These are phyloP conservation scores for Pichia pseudocactophila DNA, from an alignment of 805 yeast species.

Conservation along the genomic window DNA sequence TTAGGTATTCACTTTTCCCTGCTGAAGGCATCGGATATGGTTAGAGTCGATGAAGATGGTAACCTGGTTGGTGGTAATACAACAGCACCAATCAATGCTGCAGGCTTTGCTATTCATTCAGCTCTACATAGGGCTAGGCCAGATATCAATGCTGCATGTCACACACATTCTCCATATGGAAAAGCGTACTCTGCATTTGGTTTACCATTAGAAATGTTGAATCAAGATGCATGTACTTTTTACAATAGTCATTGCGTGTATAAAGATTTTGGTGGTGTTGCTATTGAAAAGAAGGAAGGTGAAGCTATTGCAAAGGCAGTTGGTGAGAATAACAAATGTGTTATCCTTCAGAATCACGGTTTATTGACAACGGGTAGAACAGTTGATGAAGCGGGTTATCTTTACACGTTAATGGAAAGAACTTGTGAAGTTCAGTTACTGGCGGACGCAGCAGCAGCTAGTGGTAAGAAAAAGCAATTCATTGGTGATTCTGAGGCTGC, in stretches of 20 bases:
- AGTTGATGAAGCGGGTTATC: slow-evolving; percentile 66
- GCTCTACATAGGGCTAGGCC: slow-evolving; percentile 61
- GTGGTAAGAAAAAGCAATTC: slow-evolving; percentile 32
- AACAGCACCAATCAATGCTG: slow-evolving; percentile 43
- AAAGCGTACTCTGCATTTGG: slow-evolving; percentile 61
- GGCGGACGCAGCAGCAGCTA: slow-evolving; percentile 43
- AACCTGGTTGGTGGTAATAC: slow-evolving; percentile 51
- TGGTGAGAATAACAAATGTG: slow-evolving; percentile 46
- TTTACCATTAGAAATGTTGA: slow-evolving; percentile 63
- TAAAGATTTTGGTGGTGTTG: slow-evolving; percentile 70
- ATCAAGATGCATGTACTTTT: slow-evolving; percentile 67
- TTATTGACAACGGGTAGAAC: slow-evolving; percentile 60
- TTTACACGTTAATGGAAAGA: slow-evolving; percentile 55
- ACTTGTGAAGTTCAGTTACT: slow-evolving; percentile 57
- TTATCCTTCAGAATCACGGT: slow-evolving; percentile 64
- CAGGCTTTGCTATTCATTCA: slow-evolving; percentile 65
- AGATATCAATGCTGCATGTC: slow-evolving; percentile 65
- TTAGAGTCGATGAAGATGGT: slow-evolving; percentile 54
- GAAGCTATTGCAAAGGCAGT: slow-evolving; percentile 49
- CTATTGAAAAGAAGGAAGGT: slow-evolving; percentile 59
- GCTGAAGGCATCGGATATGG: slow-evolving; percentile 53
- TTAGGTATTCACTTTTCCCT: slow-evolving; percentile 66
- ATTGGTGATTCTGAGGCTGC: slow-evolving; percentile 58
- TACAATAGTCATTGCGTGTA: slow-evolving; percentile 62
- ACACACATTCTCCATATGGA: slow-evolving; percentile 58